Percentiles rank a stretch among this genome's conserved stretches.
These are phyloP conservation scores for Claviceps arundinis DNA, from an alignment of 2,329 filamentous ascomycete genomes.

Conservation along the genomic window DNA sequence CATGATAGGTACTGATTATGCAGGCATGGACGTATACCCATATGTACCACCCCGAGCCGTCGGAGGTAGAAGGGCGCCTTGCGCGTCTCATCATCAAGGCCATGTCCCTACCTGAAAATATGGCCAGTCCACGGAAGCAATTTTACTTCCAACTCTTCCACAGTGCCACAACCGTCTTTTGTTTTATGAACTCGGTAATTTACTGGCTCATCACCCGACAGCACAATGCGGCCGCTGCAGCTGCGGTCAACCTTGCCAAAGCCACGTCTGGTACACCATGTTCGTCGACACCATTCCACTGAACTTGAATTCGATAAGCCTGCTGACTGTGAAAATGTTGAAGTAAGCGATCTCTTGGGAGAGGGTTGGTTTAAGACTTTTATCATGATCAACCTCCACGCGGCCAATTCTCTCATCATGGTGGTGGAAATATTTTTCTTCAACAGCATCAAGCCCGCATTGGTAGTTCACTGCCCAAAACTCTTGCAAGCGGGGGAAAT, in stretches of 20 bases:
- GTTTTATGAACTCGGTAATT: constrained; percentile 35
- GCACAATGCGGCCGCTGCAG: constrained; percentile 11
- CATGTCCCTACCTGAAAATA: constrained; percentile 33
- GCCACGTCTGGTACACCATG: constrained; percentile 12
- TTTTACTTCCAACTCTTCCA: constrained; percentile 39
- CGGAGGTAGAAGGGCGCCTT: constrained; percentile 22
- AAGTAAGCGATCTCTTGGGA: constrained; percentile 35
- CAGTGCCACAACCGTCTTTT: constrained; percentile 30
- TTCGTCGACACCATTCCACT: constrained; percentile 5
- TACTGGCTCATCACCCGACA: constrained; percentile 33
- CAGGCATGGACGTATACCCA: constrained; percentile 41
- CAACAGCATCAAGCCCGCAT: constrained; percentile 40
- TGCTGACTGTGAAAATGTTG: constrained; percentile 8
- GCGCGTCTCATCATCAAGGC: constrained; percentile 23
- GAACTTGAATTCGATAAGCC: too few species aligned
- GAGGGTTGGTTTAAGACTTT: constrained; percentile 34
- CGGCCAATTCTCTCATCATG: constrained; percentile 28
- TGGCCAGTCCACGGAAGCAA: constrained; percentile 26
- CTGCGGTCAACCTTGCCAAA: not conserved
- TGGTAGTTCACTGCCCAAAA: constrained; percentile 20
- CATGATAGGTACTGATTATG: not conserved
- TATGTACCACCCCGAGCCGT: constrained; percentile 30
- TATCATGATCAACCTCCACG: constrained; percentile 32
- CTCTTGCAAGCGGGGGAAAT: not conserved
- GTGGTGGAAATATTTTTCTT: constrained; percentile 32